Conservation (phyloP, 768 basidiomycete species). For the Scleroderma bovista region DNA sequence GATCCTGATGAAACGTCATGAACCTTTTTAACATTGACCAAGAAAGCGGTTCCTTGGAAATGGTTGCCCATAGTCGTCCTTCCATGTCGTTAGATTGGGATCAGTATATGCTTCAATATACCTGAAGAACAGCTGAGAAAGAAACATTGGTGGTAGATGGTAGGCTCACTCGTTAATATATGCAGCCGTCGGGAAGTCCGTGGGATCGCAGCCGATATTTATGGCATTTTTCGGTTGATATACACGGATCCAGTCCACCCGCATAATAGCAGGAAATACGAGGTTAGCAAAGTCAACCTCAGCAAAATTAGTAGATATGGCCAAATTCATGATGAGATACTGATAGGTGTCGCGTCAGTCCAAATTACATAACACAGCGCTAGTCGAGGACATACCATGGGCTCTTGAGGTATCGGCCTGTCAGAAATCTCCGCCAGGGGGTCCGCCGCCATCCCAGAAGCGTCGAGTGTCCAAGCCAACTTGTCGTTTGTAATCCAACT, state of each 20-base stretch:
- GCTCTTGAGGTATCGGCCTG: conserved; percentile 75
- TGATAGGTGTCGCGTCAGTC: conserved; percentile 21
- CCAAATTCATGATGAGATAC: conserved; percentile 84
- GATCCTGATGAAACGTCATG: conserved; percentile 2
- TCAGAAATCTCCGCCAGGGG: conserved; percentile 52
- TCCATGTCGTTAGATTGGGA: conserved; percentile 76
- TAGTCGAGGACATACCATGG: conserved; percentile 49
- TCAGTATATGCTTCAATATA: conserved; percentile 76
- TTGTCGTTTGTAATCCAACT: conserved; percentile 65
- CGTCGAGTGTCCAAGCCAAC: conserved; percentile 65
- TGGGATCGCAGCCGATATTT: conserved; percentile 84
- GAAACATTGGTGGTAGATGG: neutral
- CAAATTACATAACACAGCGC: neutral
- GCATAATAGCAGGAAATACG: conserved; percentile 69
- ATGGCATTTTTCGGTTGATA: conserved; percentile 69
- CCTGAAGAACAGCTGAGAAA: conserved; percentile 17
- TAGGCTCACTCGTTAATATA: conserved; percentile 68
- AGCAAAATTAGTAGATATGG: conserved; percentile 80
- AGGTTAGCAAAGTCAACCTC: conserved; percentile 65
- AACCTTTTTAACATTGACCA: conserved; percentile 45
- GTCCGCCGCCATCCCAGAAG: conserved; percentile 56
- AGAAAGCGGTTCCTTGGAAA: conserved; percentile 66
- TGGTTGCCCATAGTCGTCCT: conserved; percentile 52
- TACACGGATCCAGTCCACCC: conserved; percentile 83
- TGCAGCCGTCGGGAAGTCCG: conserved; percentile 66